Percentiles rank a stretch among this genome's conserved stretches.
Evolutionary conservation across 139 green algal species (phyloP).

Genomic region (Coccomyxa sp.): DNA sequence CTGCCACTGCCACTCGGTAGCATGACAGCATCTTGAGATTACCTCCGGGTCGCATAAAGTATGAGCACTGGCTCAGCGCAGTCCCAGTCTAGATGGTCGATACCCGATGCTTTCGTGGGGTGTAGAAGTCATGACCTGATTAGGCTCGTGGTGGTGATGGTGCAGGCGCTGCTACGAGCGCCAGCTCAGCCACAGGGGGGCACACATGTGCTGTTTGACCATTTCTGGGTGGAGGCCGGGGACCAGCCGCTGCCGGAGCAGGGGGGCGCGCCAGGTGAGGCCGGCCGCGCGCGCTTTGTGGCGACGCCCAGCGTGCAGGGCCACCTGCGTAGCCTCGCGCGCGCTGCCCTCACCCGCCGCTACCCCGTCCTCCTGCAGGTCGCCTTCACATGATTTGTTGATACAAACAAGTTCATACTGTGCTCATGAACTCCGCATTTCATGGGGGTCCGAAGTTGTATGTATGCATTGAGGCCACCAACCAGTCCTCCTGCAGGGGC

Average conservation of each 20-base stretch:
- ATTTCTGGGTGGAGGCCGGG: constrained; percentile 90
- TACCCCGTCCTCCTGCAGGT: constrained; percentile 81
- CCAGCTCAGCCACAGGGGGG: constrained; percentile 29
- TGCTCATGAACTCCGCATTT: too few relatives aligned
- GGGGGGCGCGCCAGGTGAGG: neutral
- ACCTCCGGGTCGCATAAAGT: too few relatives aligned
- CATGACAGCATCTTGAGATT: too few relatives aligned
- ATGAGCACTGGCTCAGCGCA: too few relatives aligned
- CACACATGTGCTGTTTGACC: constrained; percentile 80
- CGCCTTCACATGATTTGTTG: neutral
- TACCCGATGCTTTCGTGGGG: too few relatives aligned
- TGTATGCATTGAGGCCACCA: too few relatives aligned
- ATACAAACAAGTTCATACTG: neutral
- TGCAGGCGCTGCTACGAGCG: constrained; percentile 45
- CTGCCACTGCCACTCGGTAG: too few relatives aligned
- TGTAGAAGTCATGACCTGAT: too few relatives aligned
- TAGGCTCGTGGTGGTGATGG: too few relatives aligned
- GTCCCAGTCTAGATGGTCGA: too few relatives aligned
- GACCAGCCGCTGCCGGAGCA: constrained; percentile 38
- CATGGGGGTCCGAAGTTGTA: too few relatives aligned
- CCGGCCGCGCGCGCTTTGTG: constrained; percentile 67
- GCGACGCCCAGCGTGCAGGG: constrained; percentile 69
- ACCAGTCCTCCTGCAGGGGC: too few relatives aligned
- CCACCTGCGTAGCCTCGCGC: constrained; percentile 87
- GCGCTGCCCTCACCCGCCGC: constrained; percentile 77